These are phyloP conservation scores for Wickerhamomyces bisporus DNA, from an alignment of 805 yeast genomes.

Conservation along the genomic window DNA sequence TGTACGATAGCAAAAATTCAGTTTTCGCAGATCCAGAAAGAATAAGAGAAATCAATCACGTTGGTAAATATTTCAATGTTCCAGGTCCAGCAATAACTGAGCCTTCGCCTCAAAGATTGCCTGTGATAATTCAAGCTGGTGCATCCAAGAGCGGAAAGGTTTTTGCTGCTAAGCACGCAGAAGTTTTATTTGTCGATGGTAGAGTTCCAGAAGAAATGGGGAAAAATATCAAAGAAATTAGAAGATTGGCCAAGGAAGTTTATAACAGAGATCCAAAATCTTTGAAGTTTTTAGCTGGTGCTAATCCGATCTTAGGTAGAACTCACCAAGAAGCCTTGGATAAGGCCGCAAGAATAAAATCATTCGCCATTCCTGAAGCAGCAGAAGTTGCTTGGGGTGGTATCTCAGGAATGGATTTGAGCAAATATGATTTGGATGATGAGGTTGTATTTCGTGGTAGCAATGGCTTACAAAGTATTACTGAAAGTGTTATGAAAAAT, in stretches of 20 bases:
- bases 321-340: constrained; percentile 35
- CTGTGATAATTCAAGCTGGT: constrained; percentile 39
- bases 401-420: constrained; percentile 36
- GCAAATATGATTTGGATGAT: constrained; percentile 28
- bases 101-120: constrained; percentile 40
- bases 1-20: constrained; percentile 14
- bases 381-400: constrained; percentile 36
- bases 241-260: constrained; percentile 26
- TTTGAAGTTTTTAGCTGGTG: constrained; percentile 29
- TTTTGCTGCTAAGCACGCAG: constrained; percentile 39
- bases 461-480: constrained; percentile 26
- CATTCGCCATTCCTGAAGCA: constrained; percentile 29
- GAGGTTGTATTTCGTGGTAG: constrained; percentile 18
- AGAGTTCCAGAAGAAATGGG: constrained; percentile 27
- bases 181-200: constrained; percentile 31
- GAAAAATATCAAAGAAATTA: constrained; percentile 17
- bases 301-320: constrained; percentile 29
- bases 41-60: constrained; percentile 33
- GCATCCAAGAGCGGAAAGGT: constrained; percentile 32
- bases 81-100: constrained; percentile 31
- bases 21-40: constrained; percentile 30
- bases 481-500: constrained; percentile 24
- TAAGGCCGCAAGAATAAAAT: constrained; percentile 25
- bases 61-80: constrained; percentile 29
- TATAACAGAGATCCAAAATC: constrained; percentile 29